Base-by-base conservation (phyloP, 352 stramenopile species). In the Phytophthora hybrid region DNA sequence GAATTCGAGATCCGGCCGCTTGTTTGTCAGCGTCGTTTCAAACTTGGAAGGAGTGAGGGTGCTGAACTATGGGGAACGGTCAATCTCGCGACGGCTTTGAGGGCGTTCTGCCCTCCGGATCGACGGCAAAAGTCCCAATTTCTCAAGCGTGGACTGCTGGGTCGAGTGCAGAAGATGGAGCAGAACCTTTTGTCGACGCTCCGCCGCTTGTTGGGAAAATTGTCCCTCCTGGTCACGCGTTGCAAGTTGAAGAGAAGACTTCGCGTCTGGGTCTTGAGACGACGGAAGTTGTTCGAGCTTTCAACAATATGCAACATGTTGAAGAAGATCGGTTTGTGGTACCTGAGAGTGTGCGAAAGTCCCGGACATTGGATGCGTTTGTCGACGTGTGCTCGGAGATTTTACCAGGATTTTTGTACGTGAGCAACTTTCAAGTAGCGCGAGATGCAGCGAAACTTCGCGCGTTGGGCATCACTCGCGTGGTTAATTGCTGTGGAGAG, bases 271-370 rank as follows among this genome's bases (percentile, higher is more conserved):
- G 60, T 52, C 11, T 32, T 18, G 57, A 64, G 51, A 47, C 56
- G 19, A 68, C 19, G 52, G 58, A 65, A 47, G 60, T 63, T 19
- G 26, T 56, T 47, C 51, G 59, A 41, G 65, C 59, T 6, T 63
- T 68, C 18, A 59, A 69, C 19, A 64, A 32, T 16, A 19, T 55
- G 13, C 56, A 72, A 26, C 39, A 26, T 19, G 29, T 26, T 11
- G 69, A 76, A 16, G 69, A 76, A 11, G 70, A 71, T 10, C 56
- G 39, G 3, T 87, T 88, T 59, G 19, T 73, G 9, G 63, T 88
- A 18, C 83, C 85, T 4, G 85, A 93, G 49, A 93, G 85, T 46
- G 85, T 91, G n/a, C 82, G 85, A 26, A 89, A 87, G 58, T 82
- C 82, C 26, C 66, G 66, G 14, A 77, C 71, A 23, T 58, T 91